Evolutionary conservation across 805 yeast species (phyloP), one percentile per base, ranked within the genome.

Genomic region (Saturnispora bothae): DNA sequence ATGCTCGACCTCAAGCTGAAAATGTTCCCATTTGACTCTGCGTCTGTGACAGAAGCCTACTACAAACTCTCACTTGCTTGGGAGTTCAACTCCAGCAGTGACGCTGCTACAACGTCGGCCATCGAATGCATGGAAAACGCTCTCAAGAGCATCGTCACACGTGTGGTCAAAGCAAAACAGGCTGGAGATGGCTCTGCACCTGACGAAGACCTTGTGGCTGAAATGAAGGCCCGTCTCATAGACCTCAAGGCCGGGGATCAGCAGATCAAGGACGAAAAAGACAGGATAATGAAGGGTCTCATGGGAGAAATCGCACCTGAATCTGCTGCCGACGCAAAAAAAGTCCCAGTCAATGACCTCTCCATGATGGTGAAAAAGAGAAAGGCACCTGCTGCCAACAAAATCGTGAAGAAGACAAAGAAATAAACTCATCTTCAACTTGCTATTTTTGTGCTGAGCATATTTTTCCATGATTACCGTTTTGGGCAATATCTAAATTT

Each of bases 21-120:
- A 40, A 52, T 82, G 10, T 78, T 66, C 49, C 68, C 69, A 3
- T 56, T 58, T n/a, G 57, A 61, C 7, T 69, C 82, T 2, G 64
- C 80, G 3, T 58, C 76, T 31, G 64, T 83, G 8, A 77, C 88
- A 14, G 95, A 85, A 55, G 77, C 85, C 0, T 82, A 82, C 56
- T 86, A 78, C 62, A 83, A 83, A 57, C 63, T 83, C 28, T 79
- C 94, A 0, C 63, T 85, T 35, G 92, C 95, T 0, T 62, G 73
- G 40, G 96, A 86, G 50, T 79, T 82, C 26, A 31, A 31, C 12
- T 10, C 15, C 48, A 68, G 71, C 38, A 51, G 56, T 6, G 82
- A 85, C 6, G 65, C 66, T 1, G 73, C 79, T 34, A 65, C 78
- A 55, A 54, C 63, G 28, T 56, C 60, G 40, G 81, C 94, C 4